Base-by-base conservation (phyloP, 1,139 yeast genomes). In the Suhomyces kunorum region DNA sequence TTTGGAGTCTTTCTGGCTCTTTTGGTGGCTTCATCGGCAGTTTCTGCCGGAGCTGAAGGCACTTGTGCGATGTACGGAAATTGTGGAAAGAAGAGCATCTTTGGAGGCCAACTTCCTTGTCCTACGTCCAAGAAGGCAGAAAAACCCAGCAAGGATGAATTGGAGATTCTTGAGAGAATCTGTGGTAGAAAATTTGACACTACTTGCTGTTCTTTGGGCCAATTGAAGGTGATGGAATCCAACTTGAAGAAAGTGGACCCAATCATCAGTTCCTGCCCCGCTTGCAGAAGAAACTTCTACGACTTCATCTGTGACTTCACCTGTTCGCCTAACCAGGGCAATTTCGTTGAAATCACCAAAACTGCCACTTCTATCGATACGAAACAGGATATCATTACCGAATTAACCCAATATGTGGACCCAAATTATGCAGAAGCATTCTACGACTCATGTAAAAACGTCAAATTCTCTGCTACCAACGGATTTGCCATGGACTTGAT, bases 401-500 rank as follows among this genome's bases (percentile, higher is more conserved):
- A 85, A 55, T 62, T 90, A 31, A 78, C 81, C 34, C 83, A 81
- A 51, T 83, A 59, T 52, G 79, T 87, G 7, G 78, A 77, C 43
- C 73, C 80, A 1, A 55, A 53, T 0, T 78, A 79, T 66, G 96
- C 96, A 0, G 56, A 71, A 0, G 68, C 59, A 2, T 81, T 90
- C 55, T 92, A 69, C 58, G 85, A 89, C 44, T 87, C 96, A 1
- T 92, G 98, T 65, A 86, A 87, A 53, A 80, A 84, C 47, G 85
- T 92, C 58, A 89, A 90, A 63, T 90, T 92, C 59, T 82, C 92
- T 4, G 96, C 97, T 5, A 89, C 98, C 8, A 90, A 90, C 61
- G 97, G 98, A 2, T 87, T 78, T 54, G 98, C 97, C 7, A 89
- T 92, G 97, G 98, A 92, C 58, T 73, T 92, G 37, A 84, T 92